These are phyloP conservation scores for Triticum aestivum DNA, from an alignment of 176 grass and related monocot species.

Conservation along the genomic window IWGSC_CS_RefSeq_v2.1 NC_057810.1:651347551-651348050, in stretches of 20 bases:
- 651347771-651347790: not conserved
- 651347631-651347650: too few relatives aligned
- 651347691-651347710: too few relatives aligned
- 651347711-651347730: not conserved
- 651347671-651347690: too few relatives aligned
- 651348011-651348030: not conserved
- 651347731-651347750: not conserved
- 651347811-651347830: not conserved
- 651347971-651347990: not conserved
- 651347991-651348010: not conserved
- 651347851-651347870: not conserved
- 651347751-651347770: not conserved
- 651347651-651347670: too few relatives aligned
- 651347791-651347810: not conserved
- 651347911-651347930: not conserved
- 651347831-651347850: too few relatives aligned
- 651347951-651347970: not conserved
- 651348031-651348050: not conserved
- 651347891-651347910: not conserved
- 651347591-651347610: too few relatives aligned
- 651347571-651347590: too few relatives aligned
- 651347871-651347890: not conserved
- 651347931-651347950: not conserved
- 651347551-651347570: too few relatives aligned
- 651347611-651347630: too few relatives aligned